phyloP scores from a whole-genome alignment of 2,329 filamentous ascomycete genomes.

The Aspergillus candidus region DNA sequence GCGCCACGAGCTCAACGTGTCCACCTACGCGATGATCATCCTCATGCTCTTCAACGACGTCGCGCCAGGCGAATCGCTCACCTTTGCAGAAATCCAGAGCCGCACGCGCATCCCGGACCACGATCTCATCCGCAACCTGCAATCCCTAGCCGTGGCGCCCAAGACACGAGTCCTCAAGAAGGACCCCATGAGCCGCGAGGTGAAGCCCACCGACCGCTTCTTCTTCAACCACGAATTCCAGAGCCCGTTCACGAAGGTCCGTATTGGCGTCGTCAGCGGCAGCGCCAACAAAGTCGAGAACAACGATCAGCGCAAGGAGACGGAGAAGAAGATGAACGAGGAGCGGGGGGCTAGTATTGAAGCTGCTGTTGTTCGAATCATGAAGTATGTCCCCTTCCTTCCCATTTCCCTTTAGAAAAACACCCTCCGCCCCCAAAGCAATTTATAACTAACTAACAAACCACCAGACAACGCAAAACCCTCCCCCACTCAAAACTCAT shows the following conservation, averaged over 20 bases:
- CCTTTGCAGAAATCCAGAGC: constrained; percentile 73
- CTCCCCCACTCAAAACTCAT: constrained; percentile 45
- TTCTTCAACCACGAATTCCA: constrained; percentile 74
- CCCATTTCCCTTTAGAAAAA: not conserved
- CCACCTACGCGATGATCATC: constrained; percentile 88
- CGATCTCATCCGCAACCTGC: constrained; percentile 71
- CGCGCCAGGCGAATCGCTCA: constrained; percentile 44
- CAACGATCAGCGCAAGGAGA: constrained; percentile 50
- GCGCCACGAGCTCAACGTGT: constrained; percentile 83
- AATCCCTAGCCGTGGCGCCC: constrained; percentile 73
- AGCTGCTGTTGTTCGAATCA: constrained; percentile 48
- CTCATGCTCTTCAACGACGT: constrained; percentile 84
- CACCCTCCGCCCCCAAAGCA: not conserved
- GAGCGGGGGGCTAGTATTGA: constrained; percentile 47
- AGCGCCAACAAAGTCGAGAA: constrained; percentile 80
- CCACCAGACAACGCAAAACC: constrained; percentile 42
- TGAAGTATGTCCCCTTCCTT: constrained; percentile 40
- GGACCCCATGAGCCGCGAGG: constrained; percentile 68
- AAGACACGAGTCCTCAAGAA: constrained; percentile 79
- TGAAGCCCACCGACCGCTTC: constrained; percentile 73
- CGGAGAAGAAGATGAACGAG: constrained; percentile 46
- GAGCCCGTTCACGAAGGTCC: constrained; percentile 80
- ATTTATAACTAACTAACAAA: constrained; percentile 6
- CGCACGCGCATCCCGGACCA: constrained; percentile 68
- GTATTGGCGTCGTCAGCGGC: constrained; percentile 73